Percentiles rank a stretch among this genome's conserved stretches.
Conservation (phyloP, 305 asterid species). For the Fraxinus nigra region DNA sequence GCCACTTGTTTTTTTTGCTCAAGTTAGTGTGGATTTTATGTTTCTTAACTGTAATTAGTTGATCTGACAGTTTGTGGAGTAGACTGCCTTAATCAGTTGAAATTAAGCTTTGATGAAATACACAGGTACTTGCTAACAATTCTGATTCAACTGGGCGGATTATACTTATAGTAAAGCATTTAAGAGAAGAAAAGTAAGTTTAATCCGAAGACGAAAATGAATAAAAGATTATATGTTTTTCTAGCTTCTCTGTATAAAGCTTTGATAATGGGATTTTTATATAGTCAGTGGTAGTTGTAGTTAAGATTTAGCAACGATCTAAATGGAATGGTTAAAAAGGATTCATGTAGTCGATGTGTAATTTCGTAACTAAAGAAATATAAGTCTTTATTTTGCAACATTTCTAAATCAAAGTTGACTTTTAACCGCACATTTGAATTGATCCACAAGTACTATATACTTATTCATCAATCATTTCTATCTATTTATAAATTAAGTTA, state of each 20-base stretch:
- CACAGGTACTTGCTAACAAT: neutral
- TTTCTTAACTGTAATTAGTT: neutral
- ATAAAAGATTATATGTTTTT: neutral
- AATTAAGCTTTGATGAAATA: neutral
- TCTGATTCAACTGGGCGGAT: neutral
- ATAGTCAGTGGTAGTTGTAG: neutral
- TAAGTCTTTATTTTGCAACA: neutral
- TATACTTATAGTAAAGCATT: neutral
- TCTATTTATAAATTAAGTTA: neutral
- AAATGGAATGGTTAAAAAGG: neutral
- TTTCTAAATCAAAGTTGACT: neutral
- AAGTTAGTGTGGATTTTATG: neutral
- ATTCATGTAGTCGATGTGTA: neutral
- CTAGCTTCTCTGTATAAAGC: neutral
- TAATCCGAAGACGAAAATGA: neutral
- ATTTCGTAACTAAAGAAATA: neutral
- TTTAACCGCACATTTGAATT: neutral
- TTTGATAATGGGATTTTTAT: neutral
- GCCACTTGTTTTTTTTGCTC: neutral
- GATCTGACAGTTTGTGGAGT: neutral
- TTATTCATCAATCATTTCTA: neutral
- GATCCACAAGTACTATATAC: neutral
- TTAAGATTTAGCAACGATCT: neutral
- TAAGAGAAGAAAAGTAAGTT: neutral
- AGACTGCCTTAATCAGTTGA: neutral